These are phyloP conservation scores for Pezicula carpinea DNA, from an alignment of 2,329 filamentous ascomycete species.

Conservation along the genomic window DNA sequence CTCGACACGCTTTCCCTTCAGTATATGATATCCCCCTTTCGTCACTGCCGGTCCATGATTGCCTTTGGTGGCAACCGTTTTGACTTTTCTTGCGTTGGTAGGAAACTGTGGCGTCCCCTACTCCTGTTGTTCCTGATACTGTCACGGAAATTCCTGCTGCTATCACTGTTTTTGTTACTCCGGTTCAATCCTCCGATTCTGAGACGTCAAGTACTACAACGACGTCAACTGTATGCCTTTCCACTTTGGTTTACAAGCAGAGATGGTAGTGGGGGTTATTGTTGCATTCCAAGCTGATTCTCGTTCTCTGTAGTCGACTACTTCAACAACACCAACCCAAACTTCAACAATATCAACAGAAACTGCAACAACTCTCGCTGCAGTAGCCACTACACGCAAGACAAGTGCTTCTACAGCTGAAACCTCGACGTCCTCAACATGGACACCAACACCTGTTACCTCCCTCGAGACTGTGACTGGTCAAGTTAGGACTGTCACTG, in stretches of 20 bases:
- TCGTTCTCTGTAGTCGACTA: constrained; percentile 3
- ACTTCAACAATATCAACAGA: constrained; percentile 1
- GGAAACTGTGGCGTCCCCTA: constrained; percentile 21
- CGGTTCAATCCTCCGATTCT: constrained; percentile 1
- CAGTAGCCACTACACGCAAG: constrained; percentile 9
- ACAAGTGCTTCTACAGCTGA: constrained; percentile 16
- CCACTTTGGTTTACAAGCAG: neutral
- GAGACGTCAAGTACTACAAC: constrained; percentile 7
- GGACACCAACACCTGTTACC: constrained; percentile 31
- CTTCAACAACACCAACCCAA: constrained; percentile 3
- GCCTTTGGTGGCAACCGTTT: constrained; percentile 25
- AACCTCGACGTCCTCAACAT: constrained; percentile 22
- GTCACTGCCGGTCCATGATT: constrained; percentile 11
- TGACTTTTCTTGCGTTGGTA: constrained; percentile 25
- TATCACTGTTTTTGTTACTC: constrained; percentile 19
- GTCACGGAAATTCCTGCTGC: constrained; percentile 25
- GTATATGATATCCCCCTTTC: constrained; percentile 1
- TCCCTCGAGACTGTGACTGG: constrained; percentile 52
- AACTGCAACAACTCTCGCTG: neutral
- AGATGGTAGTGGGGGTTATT: constrained; percentile 13
- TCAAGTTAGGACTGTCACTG: constrained; percentile 49
- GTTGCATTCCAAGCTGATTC: constrained; percentile 5
- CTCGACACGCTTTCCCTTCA: neutral
- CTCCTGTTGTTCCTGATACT: constrained; percentile 22
- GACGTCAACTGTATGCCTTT: constrained; percentile 32